phyloP scores from a whole-genome alignment of 768 basidiomycete genomes.

The Neoboletus subvelutipes region DNA sequence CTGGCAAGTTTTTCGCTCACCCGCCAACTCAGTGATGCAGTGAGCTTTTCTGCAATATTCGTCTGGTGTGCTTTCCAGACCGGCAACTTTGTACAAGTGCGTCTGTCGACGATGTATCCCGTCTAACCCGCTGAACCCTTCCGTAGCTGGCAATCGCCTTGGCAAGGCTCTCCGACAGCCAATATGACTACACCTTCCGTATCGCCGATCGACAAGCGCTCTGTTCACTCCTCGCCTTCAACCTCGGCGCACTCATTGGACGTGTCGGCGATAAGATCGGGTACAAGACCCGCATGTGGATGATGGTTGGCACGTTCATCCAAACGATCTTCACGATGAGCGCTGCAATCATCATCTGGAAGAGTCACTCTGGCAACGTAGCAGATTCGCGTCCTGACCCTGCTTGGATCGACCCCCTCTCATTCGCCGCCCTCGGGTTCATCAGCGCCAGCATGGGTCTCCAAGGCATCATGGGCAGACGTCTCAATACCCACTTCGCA shows the following conservation, averaged over 20 bases:
- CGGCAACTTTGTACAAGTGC: slow-evolving; percentile 68
- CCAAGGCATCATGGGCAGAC: no score
- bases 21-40: slow-evolving; percentile 48
- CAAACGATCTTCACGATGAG: slow-evolving; percentile 78
- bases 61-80: slow-evolving; percentile 91
- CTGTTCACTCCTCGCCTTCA: slow-evolving; percentile 63
- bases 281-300: no score
- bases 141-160: slow-evolving; percentile 72
- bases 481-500: no score
- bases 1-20: neutral
- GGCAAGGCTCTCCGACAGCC: slow-evolving; percentile 66
- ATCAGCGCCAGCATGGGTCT: slow-evolving; percentile 44
- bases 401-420: slow-evolving; percentile 64
- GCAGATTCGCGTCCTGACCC: slow-evolving; percentile 57
- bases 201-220: slow-evolving; percentile 84
- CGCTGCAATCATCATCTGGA: slow-evolving; percentile 69
- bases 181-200: slow-evolving; percentile 63
- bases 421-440: slow-evolving; percentile 73
- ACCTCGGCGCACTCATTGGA: no score
- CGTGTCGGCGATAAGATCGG: no score
- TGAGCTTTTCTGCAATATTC: slow-evolving; percentile 76
- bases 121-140: neutral
- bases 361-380: slow-evolving; percentile 57
- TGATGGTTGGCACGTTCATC: slow-evolving; percentile 35
- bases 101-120: neutral